A percentile compares a stretch with the other conserved stretches of the same genome.
Evolutionary conservation across 2,329 filamentous ascomycete species (phyloP).

Genomic region (Monilinia fructicola): DNA sequence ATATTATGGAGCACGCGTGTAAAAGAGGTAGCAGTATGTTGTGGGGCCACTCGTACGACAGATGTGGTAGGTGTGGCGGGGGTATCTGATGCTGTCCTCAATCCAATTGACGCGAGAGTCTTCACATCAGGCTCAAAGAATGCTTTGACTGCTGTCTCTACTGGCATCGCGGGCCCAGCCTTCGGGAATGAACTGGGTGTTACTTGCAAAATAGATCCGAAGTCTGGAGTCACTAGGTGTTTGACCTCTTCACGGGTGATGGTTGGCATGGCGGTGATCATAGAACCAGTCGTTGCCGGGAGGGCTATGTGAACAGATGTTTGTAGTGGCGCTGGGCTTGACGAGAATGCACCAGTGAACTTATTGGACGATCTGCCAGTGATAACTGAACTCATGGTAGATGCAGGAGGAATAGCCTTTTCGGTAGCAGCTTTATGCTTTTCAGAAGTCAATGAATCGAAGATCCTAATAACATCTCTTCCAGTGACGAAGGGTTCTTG

Average conservation of each 20-base stretch:
- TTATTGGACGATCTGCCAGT: not conserved
- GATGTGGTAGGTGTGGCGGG: not conserved
- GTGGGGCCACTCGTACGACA: not conserved
- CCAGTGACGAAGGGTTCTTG: not conserved
- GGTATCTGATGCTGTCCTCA: too few relatives aligned
- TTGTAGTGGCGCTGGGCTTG: not conserved
- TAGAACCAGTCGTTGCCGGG: not conserved
- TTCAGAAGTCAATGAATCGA: not conserved
- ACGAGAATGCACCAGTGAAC: not conserved
- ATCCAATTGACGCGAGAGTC: not conserved
- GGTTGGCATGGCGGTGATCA: not conserved
- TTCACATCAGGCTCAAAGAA: not conserved
- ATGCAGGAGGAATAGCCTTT: not conserved
- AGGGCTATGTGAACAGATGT: not conserved
- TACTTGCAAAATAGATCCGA: conserved; percentile 3
- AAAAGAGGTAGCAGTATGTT: not conserved
- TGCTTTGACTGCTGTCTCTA: not conserved
- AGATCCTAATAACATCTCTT: not conserved
- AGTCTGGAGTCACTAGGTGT: not conserved
- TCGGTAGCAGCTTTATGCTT: not conserved
- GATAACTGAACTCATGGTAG: not conserved
- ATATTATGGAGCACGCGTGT: conserved; percentile 6
- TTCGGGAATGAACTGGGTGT: not conserved
- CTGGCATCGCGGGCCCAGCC: not conserved
- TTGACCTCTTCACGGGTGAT: not conserved